These are phyloP conservation scores for Ceratocystis destructans DNA, from an alignment of 2,329 filamentous ascomycete species.

Conservation along the genomic window DNA sequence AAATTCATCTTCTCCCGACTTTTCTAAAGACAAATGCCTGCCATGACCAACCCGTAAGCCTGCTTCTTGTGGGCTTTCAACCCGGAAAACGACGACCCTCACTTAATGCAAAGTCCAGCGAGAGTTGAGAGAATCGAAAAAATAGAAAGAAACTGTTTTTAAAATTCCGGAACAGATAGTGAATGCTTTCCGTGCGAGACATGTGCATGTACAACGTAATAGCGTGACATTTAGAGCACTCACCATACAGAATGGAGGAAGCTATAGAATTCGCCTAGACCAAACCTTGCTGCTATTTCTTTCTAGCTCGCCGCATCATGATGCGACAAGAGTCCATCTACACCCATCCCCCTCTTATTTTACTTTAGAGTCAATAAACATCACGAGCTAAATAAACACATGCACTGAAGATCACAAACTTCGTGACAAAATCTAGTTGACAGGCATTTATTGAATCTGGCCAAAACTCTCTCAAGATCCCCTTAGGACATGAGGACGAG, in stretches of 20 bases:
- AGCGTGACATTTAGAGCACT: too few species aligned
- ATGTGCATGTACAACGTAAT: background rate
- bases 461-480: background rate
- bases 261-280: too few species aligned
- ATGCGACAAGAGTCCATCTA: too few species aligned
- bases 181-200: background rate
- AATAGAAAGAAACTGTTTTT: constrained; percentile 20
- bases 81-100: constrained; percentile 16
- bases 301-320: too few species aligned
- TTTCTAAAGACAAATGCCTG: constrained; percentile 19
- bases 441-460: background rate
- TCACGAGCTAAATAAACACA: too few species aligned
- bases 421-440: too few species aligned
- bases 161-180: background rate
- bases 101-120: constrained; percentile 18
- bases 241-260: too few species aligned
- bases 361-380: too few species aligned
- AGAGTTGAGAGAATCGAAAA: constrained; percentile 18
- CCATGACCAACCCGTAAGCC: constrained; percentile 17
- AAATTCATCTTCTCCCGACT: constrained; percentile 19
- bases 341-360: too few species aligned
- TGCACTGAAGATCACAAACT: too few species aligned
- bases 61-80: background rate
- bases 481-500: background rate
- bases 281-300: too few species aligned